Evolutionary conservation across 495 filamentous ascomycete genomes (phyloP), one percentile per base, ranked within the genome.

Genomic region (Penicillium salamii): DNA sequence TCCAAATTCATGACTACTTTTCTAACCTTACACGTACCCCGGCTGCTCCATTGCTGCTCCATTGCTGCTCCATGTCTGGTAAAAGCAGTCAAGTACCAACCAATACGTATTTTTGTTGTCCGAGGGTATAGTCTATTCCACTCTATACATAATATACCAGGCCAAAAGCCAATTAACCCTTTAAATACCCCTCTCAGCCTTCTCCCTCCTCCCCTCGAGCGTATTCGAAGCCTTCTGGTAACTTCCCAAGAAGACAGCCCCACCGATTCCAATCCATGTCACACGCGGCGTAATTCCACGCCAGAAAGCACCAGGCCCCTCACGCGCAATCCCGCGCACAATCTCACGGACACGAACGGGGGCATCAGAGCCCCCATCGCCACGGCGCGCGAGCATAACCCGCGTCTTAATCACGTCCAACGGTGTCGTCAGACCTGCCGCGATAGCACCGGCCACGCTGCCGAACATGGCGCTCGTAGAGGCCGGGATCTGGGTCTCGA

Each of bases 341-440:
- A 96, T 74, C 17, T 69, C 68, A 35, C 68, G 55, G 18, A 88
- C 73, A 11, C 77, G 70, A 55, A 83, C 76, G 39, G 78, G 77
- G 35, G 78, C 68, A 3, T 49, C 55, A 3, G 41, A 46, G 26
- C 46, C 56, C 7, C 70, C 68, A 41, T 69, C 68, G 1, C 58
- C 65, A 7, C 72, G 58, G 26, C 74, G 70, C 20, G 87, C 85
- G 62, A 98, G 72, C 93, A 98, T 98, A 68, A 98, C 82, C 49
- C 93, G 76, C 52, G 93, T 98, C 78, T 98, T 98, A 52, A 97
- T 78, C 55, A 97, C 93, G 71, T 98, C 93, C 54, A 98, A 61
- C 47, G 93, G 93, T 47, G 93, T 98, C 34, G 93, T 98, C 49
- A 92, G 63, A 2, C 81, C 91, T 4, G 93, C 93, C 20, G 93